Evolutionary conservation across 2,329 filamentous ascomycete genomes (phyloP).

Genomic region (Alternaria arbusti): DNA sequence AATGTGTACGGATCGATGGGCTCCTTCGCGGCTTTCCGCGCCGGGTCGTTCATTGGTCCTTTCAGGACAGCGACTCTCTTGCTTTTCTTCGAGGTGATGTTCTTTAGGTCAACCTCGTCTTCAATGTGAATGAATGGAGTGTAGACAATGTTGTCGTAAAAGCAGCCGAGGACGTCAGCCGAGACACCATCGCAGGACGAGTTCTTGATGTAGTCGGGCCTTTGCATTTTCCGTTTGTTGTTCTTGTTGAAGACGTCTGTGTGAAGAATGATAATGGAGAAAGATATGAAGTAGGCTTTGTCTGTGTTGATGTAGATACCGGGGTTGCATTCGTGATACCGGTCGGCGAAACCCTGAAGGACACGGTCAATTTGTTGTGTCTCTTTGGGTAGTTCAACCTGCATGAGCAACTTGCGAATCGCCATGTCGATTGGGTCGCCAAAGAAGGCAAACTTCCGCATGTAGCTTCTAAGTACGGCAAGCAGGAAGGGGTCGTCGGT

Average conservation of each 20-base stretch:
- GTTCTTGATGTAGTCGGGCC: constrained; percentile 93
- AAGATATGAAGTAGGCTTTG: constrained; percentile 97
- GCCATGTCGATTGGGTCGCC: constrained; percentile 98
- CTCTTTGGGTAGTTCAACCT: constrained; percentile 93
- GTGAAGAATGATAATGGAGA: constrained; percentile 93
- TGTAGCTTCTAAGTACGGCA: constrained; percentile 88
- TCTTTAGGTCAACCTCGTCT: constrained; percentile 82
- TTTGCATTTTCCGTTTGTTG: constrained; percentile 99
- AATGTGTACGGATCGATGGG: constrained; percentile 94
- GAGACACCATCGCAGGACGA: constrained; percentile 90
- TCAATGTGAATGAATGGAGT: constrained; percentile 98
- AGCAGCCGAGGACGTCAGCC: constrained; percentile 90
- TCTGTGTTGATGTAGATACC: constrained; percentile 90
- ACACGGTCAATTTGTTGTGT: constrained; percentile 98
- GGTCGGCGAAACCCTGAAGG: constrained; percentile 90
- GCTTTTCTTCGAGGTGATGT: constrained; percentile 72
- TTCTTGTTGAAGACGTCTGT: constrained; percentile 99
- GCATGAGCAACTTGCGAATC: constrained; percentile 92
- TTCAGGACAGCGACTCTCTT: constrained; percentile 66
- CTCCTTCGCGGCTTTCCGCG: constrained; percentile 73
- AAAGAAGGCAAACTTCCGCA: constrained; percentile 93
- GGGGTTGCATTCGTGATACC: constrained; percentile 98
- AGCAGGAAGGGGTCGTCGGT: constrained; percentile 83
- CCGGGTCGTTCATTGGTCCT: constrained; percentile 68
- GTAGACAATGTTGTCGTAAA: constrained; percentile 98